A percentile compares a stretch with the other conserved stretches of the same genome.
These are phyloP conservation scores for Lunularia cruciata DNA, from an alignment of 225 moss, liverwort and hornwort species.

Conservation along the genomic window DNA sequence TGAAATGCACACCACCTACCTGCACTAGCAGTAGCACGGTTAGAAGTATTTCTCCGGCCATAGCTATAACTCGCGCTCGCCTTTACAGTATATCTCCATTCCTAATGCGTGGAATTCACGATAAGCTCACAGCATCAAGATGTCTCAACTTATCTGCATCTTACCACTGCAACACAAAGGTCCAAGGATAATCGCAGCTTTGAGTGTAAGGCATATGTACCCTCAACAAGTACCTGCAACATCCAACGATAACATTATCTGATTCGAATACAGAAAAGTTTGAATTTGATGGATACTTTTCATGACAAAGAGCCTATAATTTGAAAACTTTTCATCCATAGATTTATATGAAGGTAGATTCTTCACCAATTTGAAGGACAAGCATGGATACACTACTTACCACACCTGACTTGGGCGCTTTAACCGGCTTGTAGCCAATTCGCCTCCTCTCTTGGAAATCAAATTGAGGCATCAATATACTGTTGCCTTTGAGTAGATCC, in stretches of 20 bases:
- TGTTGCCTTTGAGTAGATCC: constrained; percentile 69
- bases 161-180: constrained; percentile 81
- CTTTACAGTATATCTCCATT: neutral
- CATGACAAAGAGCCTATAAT: neutral
- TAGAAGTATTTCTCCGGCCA: no score
- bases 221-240: constrained; percentile 71
- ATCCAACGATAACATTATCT: neutral
- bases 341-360: neutral
- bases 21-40: constrained; percentile 34
- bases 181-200: constrained; percentile 65
- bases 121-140: no score
- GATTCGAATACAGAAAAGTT: neutral
- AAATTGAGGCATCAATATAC: constrained; percentile 67
- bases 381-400: constrained; percentile 31
- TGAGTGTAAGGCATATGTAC: constrained; percentile 73
- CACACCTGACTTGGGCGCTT: constrained; percentile 85
- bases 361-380: neutral
- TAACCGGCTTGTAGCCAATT: constrained; percentile 52
- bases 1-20: constrained; percentile 87
- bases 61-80: no score
- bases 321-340: neutral
- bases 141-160: constrained; percentile 9
- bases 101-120: neutral
- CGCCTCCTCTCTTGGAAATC: constrained; percentile 75
- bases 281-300: no score